Evolutionary conservation across 371 early-diverging fungal species (phyloP).

Genomic region (Batkoa obscura): DNA sequence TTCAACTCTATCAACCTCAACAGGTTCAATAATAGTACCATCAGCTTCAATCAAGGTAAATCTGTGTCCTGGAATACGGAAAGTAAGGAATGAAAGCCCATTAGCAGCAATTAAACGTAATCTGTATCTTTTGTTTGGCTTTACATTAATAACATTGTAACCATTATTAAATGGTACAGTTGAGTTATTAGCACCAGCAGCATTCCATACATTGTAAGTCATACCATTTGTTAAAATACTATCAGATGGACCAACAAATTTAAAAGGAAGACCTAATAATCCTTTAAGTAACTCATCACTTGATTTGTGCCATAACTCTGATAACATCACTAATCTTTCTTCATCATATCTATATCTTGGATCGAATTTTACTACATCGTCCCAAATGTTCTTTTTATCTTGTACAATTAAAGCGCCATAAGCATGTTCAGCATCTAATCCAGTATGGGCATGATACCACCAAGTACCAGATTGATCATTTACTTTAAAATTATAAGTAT

Average conservation of each 20-base stretch:
- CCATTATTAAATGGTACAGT: neutral
- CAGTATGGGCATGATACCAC: constrained; percentile 19
- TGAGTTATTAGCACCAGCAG: neutral
- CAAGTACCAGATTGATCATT: constrained; percentile 19
- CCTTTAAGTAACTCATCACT: neutral
- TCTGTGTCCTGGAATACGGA: constrained; percentile 17
- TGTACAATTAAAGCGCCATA: constrained; percentile 13
- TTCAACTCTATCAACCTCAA: constrained; percentile 11
- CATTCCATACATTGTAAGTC: constrained; percentile 8
- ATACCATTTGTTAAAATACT: constrained; percentile 18
- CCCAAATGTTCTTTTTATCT: constrained; percentile 9
- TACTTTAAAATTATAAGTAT: constrained; percentile 15
- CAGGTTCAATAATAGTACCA: constrained; percentile 14
- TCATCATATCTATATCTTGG: constrained; percentile 11
- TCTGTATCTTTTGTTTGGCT: neutral
- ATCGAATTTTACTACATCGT: constrained; percentile 7
- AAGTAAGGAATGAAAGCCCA: neutral
- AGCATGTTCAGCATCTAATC: neutral
- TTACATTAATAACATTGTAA: neutral
- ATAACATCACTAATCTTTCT: constrained; percentile 13
- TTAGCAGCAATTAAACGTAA: neutral
- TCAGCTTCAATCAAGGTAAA: constrained; percentile 21
- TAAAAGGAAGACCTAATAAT: neutral
- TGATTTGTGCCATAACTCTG: neutral
- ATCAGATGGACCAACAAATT: constrained; percentile 8